These are phyloP conservation scores for Echria macrotheca DNA, from an alignment of 495 filamentous ascomycete genomes.

Conservation along the genomic window DNA sequence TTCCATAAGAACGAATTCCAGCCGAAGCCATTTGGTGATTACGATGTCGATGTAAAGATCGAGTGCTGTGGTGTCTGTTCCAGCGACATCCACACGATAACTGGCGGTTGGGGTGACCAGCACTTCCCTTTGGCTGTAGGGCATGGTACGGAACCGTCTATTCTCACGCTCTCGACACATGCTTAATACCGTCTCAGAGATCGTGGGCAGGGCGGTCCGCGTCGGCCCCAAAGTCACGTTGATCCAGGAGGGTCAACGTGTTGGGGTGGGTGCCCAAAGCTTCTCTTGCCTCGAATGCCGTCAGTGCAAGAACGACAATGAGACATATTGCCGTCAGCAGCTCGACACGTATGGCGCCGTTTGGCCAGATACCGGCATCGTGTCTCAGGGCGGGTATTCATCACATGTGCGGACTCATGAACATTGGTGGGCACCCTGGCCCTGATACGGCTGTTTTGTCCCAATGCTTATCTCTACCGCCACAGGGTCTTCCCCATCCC, in stretches of 20 bases:
- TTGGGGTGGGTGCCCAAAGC: conserved; percentile 54
- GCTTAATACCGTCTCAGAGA: conserved; percentile 25
- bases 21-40: conserved; percentile 53
- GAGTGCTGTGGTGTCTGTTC: conserved; percentile 52
- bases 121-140: conserved; percentile 50
- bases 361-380: conserved; percentile 49
- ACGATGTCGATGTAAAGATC: conserved; percentile 54
- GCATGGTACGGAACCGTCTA: conserved; percentile 35
- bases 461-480: not conserved
- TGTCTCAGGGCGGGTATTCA: conserved; percentile 51
- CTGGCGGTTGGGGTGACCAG: conserved; percentile 50
- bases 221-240: conserved; percentile 53
- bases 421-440: conserved; percentile 37
- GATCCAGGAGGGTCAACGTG: conserved; percentile 49
- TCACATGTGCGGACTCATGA: conserved; percentile 51
- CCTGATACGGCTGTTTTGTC: not conserved
- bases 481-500: conserved; percentile 70
- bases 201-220: conserved; percentile 45
- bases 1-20: conserved; percentile 54
- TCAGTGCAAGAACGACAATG: conserved; percentile 55
- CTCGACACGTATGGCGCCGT: conserved; percentile 52
- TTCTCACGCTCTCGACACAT: not conserved
- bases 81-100: conserved; percentile 53
- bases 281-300: conserved; percentile 51
- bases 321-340: conserved; percentile 52